Conservation (phyloP, 257 asterid genomes). For the Datura wrightii region DNA sequence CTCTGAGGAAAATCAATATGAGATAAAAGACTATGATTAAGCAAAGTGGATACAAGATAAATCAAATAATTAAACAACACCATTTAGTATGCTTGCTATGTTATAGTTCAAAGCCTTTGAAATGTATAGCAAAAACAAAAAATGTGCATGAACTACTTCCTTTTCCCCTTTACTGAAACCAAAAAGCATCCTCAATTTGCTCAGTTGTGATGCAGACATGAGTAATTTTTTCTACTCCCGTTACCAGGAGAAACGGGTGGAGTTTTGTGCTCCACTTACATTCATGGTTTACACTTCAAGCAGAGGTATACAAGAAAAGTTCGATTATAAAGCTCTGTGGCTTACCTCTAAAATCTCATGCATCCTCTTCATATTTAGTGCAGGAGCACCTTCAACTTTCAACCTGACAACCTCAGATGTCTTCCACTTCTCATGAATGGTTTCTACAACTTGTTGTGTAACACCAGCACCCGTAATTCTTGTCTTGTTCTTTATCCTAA, state of each 20-base stretch:
- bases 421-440: constrained; percentile 85
- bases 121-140: neutral
- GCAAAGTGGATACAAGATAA: neutral
- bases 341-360: constrained; percentile 90
- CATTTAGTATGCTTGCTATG: neutral
- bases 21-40: neutral
- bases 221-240: neutral
- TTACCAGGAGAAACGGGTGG: neutral
- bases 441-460: constrained; percentile 76
- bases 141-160: neutral
- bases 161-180: neutral
- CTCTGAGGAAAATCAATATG: neutral
- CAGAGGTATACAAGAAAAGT: neutral
- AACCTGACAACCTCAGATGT: constrained; percentile 78
- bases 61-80: neutral
- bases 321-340: constrained; percentile 22
- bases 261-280: neutral
- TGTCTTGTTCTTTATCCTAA: constrained; percentile 69
- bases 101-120: neutral
- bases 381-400: constrained; percentile 90
- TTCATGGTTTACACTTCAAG: constrained; percentile 5
- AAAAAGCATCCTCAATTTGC: neutral
- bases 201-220: neutral
- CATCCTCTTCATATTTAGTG: constrained; percentile 91
- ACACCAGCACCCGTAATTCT: constrained; percentile 80